A percentile compares a stretch with the other conserved stretches of the same genome.
Evolutionary conservation across 2,329 filamentous ascomycete genomes (phyloP).

Genomic region (Hypoxylon sp.): DNA sequence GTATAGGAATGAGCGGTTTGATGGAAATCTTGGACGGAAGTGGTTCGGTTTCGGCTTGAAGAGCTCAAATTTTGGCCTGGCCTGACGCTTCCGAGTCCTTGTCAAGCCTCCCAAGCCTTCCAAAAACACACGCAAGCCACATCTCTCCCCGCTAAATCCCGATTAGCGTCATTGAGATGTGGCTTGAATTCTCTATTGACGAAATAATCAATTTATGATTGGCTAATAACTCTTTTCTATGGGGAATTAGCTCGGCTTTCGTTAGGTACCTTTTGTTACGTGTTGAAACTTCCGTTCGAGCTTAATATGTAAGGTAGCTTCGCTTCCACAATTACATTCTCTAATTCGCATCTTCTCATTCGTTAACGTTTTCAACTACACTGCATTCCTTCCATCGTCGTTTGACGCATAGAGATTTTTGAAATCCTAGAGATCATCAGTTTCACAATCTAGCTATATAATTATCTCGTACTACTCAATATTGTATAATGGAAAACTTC

Average conservation of each 20-base stretch:
- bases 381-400: not conserved
- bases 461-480: conserved; percentile 1
- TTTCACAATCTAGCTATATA: not conserved
- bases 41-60: conserved; percentile 42
- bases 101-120: conserved; percentile 1
- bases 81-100: conserved; percentile 36
- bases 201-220: conserved; percentile 42
- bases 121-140: conserved; percentile 20
- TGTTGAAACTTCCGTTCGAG: conserved; percentile 2
- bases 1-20: conserved; percentile 65
- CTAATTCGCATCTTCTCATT: conserved; percentile 4
- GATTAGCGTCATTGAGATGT: conserved; percentile 20
- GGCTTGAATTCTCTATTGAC: conserved; percentile 14
- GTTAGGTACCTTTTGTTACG: not conserved
- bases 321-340: no score
- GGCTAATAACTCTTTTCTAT: conserved; percentile 11
- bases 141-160: conserved; percentile 21
- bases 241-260: conserved; percentile 8
- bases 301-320: no score
- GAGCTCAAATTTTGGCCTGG: conserved; percentile 46
- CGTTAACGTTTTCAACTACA: not conserved
- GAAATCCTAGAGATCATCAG: not conserved
- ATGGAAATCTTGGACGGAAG: conserved; percentile 47
- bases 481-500: conserved; percentile 14
- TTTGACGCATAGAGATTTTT: no score